Evolutionary conservation across 2,329 filamentous ascomycete species (phyloP).

Genomic region (Fusarium zealandicum): DNA sequence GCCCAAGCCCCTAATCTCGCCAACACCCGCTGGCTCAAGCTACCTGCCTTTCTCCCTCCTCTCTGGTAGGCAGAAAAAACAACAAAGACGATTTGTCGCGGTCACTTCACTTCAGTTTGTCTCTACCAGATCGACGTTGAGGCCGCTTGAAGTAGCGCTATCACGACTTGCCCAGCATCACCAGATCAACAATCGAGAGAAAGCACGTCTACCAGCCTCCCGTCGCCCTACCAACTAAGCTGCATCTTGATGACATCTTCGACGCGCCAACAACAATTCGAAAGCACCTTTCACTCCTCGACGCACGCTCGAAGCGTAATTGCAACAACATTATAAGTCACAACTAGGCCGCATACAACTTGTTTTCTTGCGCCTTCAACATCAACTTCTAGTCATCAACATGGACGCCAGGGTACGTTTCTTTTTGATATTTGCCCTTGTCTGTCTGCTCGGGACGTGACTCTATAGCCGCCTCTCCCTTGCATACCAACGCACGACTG

Average conservation of each 20-base stretch:
- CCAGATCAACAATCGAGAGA: conserved; percentile 2
- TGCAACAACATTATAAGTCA: conserved; percentile 22
- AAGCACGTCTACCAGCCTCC: conserved; percentile 9
- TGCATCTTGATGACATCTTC: conserved; percentile 33
- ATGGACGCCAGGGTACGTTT: conserved; percentile 49
- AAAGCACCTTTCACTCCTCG: conserved; percentile 23
- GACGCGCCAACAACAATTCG: conserved; percentile 22
- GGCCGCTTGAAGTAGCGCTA: background rate
- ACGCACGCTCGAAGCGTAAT: conserved; percentile 21
- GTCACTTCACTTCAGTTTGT: conserved; percentile 7
- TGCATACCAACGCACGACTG: conserved; percentile 19
- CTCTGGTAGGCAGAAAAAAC: conserved; percentile 27
- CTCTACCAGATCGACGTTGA: background rate
- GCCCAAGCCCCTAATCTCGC: conserved; percentile 41
- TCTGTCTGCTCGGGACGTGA: background rate
- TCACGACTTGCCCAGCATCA: conserved; percentile 18
- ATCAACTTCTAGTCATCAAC: conserved; percentile 27
- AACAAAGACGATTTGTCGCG: conserved; percentile 23
- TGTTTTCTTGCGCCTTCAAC: conserved; percentile 18
- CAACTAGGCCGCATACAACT: conserved; percentile 33
- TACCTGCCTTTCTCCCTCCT: conserved; percentile 24
- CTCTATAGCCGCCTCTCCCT: conserved; percentile 23
- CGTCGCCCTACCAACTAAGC: conserved; percentile 18
- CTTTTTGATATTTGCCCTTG: conserved; percentile 19
- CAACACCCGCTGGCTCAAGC: conserved; percentile 28